phyloP scores from a whole-genome alignment of 352 stramenopile genomes.

The Pythium oligandrum region DNA sequence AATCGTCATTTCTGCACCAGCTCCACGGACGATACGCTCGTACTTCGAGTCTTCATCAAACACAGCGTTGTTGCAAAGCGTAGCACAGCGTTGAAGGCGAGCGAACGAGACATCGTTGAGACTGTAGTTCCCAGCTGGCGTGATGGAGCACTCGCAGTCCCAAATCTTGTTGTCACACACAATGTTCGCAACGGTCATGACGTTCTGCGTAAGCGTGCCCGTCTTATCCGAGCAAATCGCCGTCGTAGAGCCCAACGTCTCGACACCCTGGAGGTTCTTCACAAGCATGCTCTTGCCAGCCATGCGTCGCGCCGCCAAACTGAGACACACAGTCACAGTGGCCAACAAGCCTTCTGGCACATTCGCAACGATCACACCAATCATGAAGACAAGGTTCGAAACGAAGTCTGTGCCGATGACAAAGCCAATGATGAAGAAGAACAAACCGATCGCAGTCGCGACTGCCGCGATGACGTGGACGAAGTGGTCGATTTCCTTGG shows the following conservation, averaged over 20 bases:
- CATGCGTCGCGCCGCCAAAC: slow-evolving; percentile 88
- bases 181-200: slow-evolving; percentile 91
- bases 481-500: slow-evolving; percentile 36
- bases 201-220: slow-evolving; percentile 91
- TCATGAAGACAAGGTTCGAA: slow-evolving; percentile 82
- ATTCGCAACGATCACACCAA: slow-evolving; percentile 90
- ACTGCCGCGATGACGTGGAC: slow-evolving; percentile 33
- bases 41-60: slow-evolving; percentile 82
- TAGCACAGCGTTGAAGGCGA: slow-evolving; percentile 77
- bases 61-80: slow-evolving; percentile 88
- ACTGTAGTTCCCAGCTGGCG: slow-evolving; percentile 51
- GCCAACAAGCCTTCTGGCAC: slow-evolving; percentile 90
- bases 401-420: slow-evolving; percentile 25
- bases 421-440: slow-evolving; percentile 34
- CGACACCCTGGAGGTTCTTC: slow-evolving; percentile 92
- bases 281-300: slow-evolving; percentile 88
- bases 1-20: slow-evolving; percentile 9
- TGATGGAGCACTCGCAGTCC: slow-evolving; percentile 78
- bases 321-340: slow-evolving; percentile 91
- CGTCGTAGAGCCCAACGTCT: slow-evolving; percentile 90
- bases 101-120: slow-evolving; percentile 42
- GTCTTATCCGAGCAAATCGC: slow-evolving; percentile 96
- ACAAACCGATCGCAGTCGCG: slow-evolving; percentile 19
- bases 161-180: slow-evolving; percentile 70
- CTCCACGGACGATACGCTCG: slow-evolving; percentile 24